phyloP scores from a whole-genome alignment of 23 red algal species.

The Chondrus crispus region DNA sequence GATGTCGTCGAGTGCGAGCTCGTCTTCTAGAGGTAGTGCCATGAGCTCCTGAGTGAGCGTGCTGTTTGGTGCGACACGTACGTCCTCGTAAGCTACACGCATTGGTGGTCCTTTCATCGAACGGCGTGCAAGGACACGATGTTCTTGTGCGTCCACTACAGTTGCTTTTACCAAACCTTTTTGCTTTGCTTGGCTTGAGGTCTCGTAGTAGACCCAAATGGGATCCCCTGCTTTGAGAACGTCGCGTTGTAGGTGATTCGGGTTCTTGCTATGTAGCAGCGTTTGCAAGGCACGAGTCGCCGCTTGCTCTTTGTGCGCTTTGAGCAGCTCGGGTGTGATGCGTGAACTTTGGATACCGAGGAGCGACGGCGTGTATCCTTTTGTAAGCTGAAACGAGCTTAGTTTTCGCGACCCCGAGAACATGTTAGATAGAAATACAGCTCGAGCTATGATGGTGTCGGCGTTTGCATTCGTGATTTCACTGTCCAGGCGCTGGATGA shows the following conservation, averaged over 20 bases:
- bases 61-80: background rate
- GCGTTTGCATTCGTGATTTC: background rate
- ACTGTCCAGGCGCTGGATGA: slow-evolving; percentile 6
- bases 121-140: background rate
- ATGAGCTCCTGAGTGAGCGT: background rate
- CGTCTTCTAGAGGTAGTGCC: background rate
- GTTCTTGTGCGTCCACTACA: background rate
- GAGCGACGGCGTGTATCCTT: background rate
- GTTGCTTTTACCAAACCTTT: background rate
- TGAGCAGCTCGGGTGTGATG: background rate
- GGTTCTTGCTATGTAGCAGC: background rate
- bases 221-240: background rate
- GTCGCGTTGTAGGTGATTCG: background rate
- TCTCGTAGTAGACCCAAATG: background rate
- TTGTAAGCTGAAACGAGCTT: background rate
- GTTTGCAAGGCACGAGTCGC: background rate
- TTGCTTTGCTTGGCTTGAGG: background rate
- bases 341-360: background rate
- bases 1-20: no score
- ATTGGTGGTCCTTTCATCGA: background rate
- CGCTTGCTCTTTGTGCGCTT: background rate
- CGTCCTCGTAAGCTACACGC: background rate
- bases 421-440: background rate
- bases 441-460: background rate
- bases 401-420: no score